These are phyloP conservation scores for Anthoceros angustus DNA, from an alignment of 225 moss, liverwort and hornwort genomes.

Conservation along the genomic window DNA sequence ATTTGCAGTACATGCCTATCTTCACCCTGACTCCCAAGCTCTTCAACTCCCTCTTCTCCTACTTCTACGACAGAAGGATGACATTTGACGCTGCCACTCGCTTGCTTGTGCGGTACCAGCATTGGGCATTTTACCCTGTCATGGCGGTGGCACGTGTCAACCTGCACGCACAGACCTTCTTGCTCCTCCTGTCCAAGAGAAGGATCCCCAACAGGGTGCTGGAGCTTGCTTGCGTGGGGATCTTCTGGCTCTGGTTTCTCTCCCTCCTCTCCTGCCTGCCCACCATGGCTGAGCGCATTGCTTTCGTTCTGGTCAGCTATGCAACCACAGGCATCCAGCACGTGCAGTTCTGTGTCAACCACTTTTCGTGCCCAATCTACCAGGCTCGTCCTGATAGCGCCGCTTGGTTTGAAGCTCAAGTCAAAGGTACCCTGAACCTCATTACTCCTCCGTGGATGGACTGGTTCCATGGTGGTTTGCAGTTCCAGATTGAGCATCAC, in stretches of 20 bases:
- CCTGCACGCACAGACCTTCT: constrained; percentile 67
- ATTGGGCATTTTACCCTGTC: constrained; percentile 84
- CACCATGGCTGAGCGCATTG: constrained; percentile 31
- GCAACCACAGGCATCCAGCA: constrained; percentile 85
- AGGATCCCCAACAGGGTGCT: constrained; percentile 52
- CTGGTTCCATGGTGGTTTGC: constrained; percentile 97
- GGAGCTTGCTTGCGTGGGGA: constrained; percentile 44
- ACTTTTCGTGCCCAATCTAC: constrained; percentile 84
- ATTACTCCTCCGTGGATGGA: constrained; percentile 77
- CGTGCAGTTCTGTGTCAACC: constrained; percentile 93
- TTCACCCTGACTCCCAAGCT: constrained; percentile 82
- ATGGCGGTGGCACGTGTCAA: constrained; percentile 94
- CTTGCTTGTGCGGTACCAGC: constrained; percentile 72
- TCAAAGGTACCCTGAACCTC: constrained; percentile 72
- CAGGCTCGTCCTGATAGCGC: constrained; percentile 74
- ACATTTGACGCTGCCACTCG: constrained; percentile 69
- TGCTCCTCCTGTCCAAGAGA: constrained; percentile 59
- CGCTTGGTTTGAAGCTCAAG: constrained; percentile 70
- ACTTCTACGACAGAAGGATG: constrained; percentile 80
- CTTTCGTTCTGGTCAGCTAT: constrained; percentile 61
- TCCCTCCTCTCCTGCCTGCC: constrained; percentile 52
- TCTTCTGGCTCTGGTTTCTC: constrained; percentile 85
- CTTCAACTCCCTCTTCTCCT: constrained; percentile 62
- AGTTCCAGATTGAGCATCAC: constrained; percentile 98
- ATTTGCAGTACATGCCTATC: constrained; percentile 89